Percentiles rank a stretch among this genome's conserved stretches.
Conservation (phyloP, 2,329 filamentous ascomycete genomes). For the Pyrenophora graminea region DNA sequence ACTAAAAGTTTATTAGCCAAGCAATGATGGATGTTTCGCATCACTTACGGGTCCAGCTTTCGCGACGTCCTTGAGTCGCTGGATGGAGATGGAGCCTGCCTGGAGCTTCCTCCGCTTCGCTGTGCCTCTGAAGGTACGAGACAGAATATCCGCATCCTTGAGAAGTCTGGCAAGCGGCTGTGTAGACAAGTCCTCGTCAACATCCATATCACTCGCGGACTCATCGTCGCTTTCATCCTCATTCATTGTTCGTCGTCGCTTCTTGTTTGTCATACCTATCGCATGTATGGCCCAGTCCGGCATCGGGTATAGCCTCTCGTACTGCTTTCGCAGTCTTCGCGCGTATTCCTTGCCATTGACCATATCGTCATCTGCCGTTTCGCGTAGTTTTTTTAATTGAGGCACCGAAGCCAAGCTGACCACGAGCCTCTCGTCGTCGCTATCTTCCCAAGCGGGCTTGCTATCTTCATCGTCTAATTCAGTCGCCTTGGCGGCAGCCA, state of each 20-base stretch:
- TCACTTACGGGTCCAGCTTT: constrained; percentile 68
- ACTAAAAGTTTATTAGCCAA: constrained; percentile 44
- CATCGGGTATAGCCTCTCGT: constrained; percentile 63
- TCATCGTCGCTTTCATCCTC: constrained; percentile 51
- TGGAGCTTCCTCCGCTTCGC: constrained; percentile 72
- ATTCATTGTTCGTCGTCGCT: constrained; percentile 53
- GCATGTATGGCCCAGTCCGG: constrained; percentile 64
- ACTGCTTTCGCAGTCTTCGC: constrained; percentile 78
- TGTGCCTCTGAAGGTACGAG: constrained; percentile 52
- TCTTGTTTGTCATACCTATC: constrained; percentile 48
- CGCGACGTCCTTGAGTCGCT: constrained; percentile 83
- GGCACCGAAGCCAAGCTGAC: constrained; percentile 79
- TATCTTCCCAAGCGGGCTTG: constrained; percentile 83
- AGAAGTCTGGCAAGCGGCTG: constrained; percentile 81
- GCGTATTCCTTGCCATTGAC: constrained; percentile 87
- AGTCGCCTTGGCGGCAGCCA: constrained; percentile 46
- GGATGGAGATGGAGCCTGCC: constrained; percentile 87
- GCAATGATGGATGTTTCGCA: background rate
- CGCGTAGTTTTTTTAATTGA: constrained; percentile 79
- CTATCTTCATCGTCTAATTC: constrained; percentile 47
- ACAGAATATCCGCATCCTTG: constrained; percentile 72
- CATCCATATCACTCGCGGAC: constrained; percentile 61
- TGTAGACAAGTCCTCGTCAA: constrained; percentile 60
- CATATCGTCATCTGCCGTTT: constrained; percentile 80
- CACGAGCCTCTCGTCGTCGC: constrained; percentile 86